Evolutionary conservation across 257 asterid species (phyloP), one percentile per base, ranked within the genome.

Genomic region (Jacaranda copaia): DNA sequence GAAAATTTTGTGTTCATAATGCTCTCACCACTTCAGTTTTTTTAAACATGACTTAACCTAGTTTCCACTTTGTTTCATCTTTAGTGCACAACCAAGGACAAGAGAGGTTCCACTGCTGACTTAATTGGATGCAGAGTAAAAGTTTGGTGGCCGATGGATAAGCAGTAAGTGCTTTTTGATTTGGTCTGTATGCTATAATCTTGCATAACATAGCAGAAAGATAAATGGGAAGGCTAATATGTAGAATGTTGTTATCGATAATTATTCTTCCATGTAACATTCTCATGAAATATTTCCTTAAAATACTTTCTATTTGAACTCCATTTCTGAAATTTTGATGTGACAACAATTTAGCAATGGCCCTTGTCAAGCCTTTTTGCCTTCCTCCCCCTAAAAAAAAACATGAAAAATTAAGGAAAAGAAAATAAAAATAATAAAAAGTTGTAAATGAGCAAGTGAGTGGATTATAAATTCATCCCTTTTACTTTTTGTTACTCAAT

Each of bases 91-190:
- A 81, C 88, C 64, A 92, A 84, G 91, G 95, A 85, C 77, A 77
- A 70, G 25, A 85, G 79, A 83, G 72, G 77, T 82, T 83, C 89
- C 25, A 75, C 82, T 7, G 80, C 62, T 9, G 99, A 92, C 80
- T 88, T 93, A 86, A 83, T 93, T 85, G 97, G 92, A 59, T 86
- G 93, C 84, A 88, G 89, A 83, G 86, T 96, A 84, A 89, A 92
- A 88, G 91, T 96, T 77, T 96, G 99, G 99, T 96, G 99, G 99
- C 99, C 99, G 18, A 87, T 93, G 90, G 99, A 96, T 85, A 93
- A 93, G 90, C 3, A 65, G 99, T 96, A 81, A 86, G 97, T 85
- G 42, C 77, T 73, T 64, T 61, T 77, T 74, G 38, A 83, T 76
- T 73, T 75, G 69, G 73, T 75, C 46, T 66, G 76, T 69, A 36